Evolutionary conservation across 306 rosid species (phyloP).

Genomic region (Quercus variabilis): DNA sequence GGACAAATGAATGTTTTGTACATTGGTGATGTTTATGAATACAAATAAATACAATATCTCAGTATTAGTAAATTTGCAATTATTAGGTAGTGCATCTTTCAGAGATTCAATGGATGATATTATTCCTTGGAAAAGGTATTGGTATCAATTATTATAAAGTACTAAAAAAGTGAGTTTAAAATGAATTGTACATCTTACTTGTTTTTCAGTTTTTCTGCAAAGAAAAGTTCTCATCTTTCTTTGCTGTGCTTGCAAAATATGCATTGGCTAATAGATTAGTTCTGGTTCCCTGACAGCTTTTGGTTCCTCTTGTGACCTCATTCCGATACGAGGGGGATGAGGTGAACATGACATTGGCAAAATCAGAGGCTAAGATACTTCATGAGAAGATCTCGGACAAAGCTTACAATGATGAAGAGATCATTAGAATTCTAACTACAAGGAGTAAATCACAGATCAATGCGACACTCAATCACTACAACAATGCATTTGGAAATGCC

Average conservation of each 20-base stretch:
- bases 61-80: neutral
- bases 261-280: neutral
- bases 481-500: constrained; percentile 62
- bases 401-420: constrained; percentile 57
- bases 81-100: too few species aligned
- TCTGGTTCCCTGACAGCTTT: constrained; percentile 43
- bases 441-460: constrained; percentile 72
- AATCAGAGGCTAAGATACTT: constrained; percentile 73
- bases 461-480: constrained; percentile 69
- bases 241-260: neutral
- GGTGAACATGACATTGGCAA: constrained; percentile 56
- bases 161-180: neutral
- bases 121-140: neutral
- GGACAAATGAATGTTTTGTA: too few species aligned
- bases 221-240: neutral
- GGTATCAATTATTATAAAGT: neutral
- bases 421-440: constrained; percentile 67
- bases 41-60: neutral
- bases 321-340: constrained; percentile 83
- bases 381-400: constrained; percentile 58
- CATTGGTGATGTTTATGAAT: too few species aligned
- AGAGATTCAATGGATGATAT: neutral
- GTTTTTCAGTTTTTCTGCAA: neutral
- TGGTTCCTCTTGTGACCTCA: constrained; percentile 71
- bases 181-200: neutral